Percentiles rank a stretch among this genome's conserved stretches.
These are phyloP conservation scores for Dissoconium aciculare DNA, from an alignment of 2,329 filamentous ascomycete genomes.

Conservation along the genomic window DNA sequence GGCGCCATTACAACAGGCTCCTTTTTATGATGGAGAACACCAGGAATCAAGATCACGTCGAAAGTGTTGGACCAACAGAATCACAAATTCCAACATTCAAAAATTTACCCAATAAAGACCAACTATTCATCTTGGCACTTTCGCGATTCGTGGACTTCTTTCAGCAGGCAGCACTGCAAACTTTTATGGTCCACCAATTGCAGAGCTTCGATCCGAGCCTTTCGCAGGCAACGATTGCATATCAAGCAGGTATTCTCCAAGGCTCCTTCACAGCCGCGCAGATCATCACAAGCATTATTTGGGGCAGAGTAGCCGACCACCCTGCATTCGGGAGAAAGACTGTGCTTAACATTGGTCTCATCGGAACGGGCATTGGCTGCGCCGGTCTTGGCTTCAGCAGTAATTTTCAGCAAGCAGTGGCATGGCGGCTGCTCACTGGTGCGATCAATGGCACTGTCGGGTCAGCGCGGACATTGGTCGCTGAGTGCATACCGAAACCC, in stretches of 20 bases:
- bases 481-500: constrained; percentile 26
- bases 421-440: constrained; percentile 27
- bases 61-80: no score
- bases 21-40: no score
- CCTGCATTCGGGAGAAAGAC: constrained; percentile 32
- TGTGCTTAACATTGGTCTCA: constrained; percentile 26
- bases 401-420: constrained; percentile 27
- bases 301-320: constrained; percentile 28
- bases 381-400: constrained; percentile 27
- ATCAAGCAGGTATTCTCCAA: constrained; percentile 29
- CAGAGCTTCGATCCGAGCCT: constrained; percentile 27
- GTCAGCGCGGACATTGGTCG: constrained; percentile 29
- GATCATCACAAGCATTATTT: constrained; percentile 29
- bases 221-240: constrained; percentile 33
- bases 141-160: constrained; percentile 32
- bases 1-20: no score
- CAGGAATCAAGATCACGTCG: no score
- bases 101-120: constrained; percentile 28
- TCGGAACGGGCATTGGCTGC: constrained; percentile 27
- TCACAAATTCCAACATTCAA: no score
- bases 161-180: constrained; percentile 30
- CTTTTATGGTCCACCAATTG: constrained; percentile 32
- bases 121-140: constrained; percentile 26
- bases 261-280: constrained; percentile 30
- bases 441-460: constrained; percentile 30